These are phyloP conservation scores for Cicer yamashitae DNA, from an alignment of 306 rosid species.

Conservation along the genomic window DNA sequence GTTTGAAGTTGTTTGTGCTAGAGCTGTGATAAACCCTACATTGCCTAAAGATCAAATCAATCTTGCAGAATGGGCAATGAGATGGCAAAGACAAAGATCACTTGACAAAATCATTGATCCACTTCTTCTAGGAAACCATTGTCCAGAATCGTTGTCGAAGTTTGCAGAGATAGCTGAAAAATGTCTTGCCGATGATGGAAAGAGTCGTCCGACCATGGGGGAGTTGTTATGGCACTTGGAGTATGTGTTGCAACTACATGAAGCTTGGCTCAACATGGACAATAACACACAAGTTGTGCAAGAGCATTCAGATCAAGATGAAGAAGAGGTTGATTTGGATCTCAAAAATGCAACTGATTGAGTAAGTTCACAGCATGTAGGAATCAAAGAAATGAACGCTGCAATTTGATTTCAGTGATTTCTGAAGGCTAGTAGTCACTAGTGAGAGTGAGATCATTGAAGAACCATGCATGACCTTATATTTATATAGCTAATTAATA, in stretches of 20 bases:
- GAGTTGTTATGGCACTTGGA: constrained; percentile 96
- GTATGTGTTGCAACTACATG: constrained; percentile 82
- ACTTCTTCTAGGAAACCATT: constrained; percentile 59
- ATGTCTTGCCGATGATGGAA: constrained; percentile 93
- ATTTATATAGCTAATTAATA: constrained; percentile 35
- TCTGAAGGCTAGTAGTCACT: constrained; percentile 31
- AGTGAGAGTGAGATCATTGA: background rate
- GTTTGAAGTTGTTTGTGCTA: constrained; percentile 88
- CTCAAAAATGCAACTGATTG: background rate
- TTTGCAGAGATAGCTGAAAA: constrained; percentile 91
- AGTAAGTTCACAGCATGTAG: constrained; percentile 41
- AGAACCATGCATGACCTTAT: constrained; percentile 39
- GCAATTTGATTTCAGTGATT: constrained; percentile 44
- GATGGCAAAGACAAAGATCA: constrained; percentile 75
- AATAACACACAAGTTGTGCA: constrained; percentile 46
- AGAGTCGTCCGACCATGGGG: constrained; percentile 91
- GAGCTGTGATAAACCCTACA: constrained; percentile 92
- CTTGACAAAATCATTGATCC: constrained; percentile 74
- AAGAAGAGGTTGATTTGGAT: constrained; percentile 48
- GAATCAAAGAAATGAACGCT: constrained; percentile 40
- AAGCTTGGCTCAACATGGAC: constrained; percentile 72
- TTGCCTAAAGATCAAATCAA: constrained; percentile 93
- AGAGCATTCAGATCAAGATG: constrained; percentile 45
- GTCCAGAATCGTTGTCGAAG: constrained; percentile 73
- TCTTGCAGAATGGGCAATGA: constrained; percentile 98